Conservation (phyloP, 2,329 filamentous ascomycete species). For the Penicillium decumbens region DNA sequence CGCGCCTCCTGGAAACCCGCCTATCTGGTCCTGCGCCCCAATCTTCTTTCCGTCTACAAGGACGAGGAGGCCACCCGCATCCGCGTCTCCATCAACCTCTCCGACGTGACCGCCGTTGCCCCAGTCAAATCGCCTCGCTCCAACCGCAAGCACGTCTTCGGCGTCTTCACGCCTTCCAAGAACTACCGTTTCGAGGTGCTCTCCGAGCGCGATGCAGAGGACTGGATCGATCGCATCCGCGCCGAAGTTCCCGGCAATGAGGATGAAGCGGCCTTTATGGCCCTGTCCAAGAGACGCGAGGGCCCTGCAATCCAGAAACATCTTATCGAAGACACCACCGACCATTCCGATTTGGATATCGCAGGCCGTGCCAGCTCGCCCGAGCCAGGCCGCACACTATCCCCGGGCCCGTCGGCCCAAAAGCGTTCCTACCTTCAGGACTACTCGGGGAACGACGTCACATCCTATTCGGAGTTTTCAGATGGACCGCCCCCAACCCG, state of each 20-base stretch:
- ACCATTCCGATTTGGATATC: conserved; percentile 41
- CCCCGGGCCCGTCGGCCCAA: conserved; percentile 26
- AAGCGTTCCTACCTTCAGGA: conserved; percentile 43
- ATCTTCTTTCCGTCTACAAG: conserved; percentile 88
- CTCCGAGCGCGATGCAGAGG: conserved; percentile 67
- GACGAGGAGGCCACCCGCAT: conserved; percentile 85
- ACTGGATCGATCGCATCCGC: conserved; percentile 82
- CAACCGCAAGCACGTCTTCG: conserved; percentile 81
- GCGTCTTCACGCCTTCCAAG: conserved; percentile 80
- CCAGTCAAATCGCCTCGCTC: conserved; percentile 84
- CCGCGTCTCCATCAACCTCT: conserved; percentile 78
- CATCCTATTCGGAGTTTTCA: conserved; percentile 82
- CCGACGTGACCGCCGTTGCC: conserved; percentile 86
- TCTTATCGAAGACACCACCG: conserved; percentile 38
- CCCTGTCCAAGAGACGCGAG: conserved; percentile 24
- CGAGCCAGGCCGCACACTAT: conserved; percentile 30
- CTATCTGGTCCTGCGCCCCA: conserved; percentile 84
- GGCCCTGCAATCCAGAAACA: conserved; percentile 24
- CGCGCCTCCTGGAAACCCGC: conserved; percentile 81
- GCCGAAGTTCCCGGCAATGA: conserved; percentile 77
- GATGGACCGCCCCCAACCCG: conserved; percentile 46
- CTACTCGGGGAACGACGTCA: conserved; percentile 62
- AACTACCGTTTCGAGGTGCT: conserved; percentile 86
- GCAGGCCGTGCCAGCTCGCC: conserved; percentile 33
- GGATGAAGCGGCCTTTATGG: conserved; percentile 76